Evolutionary conservation across 1,284 basidiomycete genomes (phyloP).

Genomic region (Neolentinus lepideus): DNA sequence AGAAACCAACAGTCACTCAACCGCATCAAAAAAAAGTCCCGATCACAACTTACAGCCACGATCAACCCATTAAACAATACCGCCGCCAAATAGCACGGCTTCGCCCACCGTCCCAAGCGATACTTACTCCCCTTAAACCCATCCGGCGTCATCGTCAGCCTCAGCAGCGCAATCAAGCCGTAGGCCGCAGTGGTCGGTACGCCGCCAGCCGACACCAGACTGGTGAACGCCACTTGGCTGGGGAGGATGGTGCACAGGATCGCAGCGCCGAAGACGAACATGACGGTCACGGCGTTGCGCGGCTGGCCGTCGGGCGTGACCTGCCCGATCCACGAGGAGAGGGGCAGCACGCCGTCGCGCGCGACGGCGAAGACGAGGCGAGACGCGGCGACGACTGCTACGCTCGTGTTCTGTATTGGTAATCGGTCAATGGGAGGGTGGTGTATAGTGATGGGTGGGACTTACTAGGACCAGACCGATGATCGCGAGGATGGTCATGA

Average conservation of each 20-base stretch:
- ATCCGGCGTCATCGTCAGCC: constrained; percentile 69
- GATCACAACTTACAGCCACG: constrained; percentile 48
- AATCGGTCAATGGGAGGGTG: constrained; percentile 2
- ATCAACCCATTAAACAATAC: constrained; percentile 67
- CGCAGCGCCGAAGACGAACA: constrained; percentile 65
- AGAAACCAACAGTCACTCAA: constrained; percentile 1
- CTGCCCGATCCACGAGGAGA: constrained; percentile 72
- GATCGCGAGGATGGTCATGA: constrained; percentile 79
- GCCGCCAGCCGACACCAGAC: constrained; percentile 74
- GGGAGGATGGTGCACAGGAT: constrained; percentile 80
- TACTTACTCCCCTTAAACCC: constrained; percentile 67
- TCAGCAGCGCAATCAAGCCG: constrained; percentile 65
- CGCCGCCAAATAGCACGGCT: constrained; percentile 61
- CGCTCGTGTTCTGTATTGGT: constrained; percentile 62
- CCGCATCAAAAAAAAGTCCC: too few species aligned
- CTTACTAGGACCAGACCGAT: constrained; percentile 72
- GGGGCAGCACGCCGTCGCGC: constrained; percentile 79
- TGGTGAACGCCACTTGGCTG: constrained; percentile 82
- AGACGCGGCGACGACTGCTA: constrained; percentile 79
- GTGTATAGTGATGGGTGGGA: constrained; percentile 4
- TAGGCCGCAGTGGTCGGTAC: constrained; percentile 82
- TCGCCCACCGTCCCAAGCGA: constrained; percentile 56
- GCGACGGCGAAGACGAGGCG: constrained; percentile 83
- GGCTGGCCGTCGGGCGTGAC: constrained; percentile 70
- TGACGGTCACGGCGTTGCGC: constrained; percentile 74